Evolutionary conservation across 306 rosid genomes (phyloP), one percentile per base, ranked within the genome.

Genomic region (Cajanus cajan): DNA sequence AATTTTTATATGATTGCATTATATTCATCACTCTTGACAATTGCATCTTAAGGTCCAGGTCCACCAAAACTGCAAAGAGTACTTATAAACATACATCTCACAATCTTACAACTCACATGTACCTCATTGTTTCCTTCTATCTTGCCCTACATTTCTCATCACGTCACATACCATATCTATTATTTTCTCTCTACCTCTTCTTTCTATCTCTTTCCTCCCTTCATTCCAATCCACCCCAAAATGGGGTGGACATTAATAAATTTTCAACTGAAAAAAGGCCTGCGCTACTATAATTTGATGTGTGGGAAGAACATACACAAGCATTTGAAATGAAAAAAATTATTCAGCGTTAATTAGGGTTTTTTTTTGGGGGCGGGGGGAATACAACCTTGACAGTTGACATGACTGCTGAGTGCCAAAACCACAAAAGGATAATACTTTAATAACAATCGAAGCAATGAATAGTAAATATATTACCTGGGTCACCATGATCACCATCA

Each of bases 401-500:
- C 58, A 50, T 47, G 58, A 71, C 63, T 67, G 45, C 44, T 22
- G 72, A 50, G 57, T 43, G 41, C 66, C 68, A 41, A 57, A 76
- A 71, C 76, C 71, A 48, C 72, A 67, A 65, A 55, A 36, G 43
- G 47, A 69, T 24, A 34, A 78, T 28, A 58, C 55, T 50, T 21
- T 16, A 78, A 44, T 40, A 33, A 81, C 41, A 73, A 79, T 28
- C 34, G 12, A 24, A 71, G 63, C 39, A 16, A 21, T 25, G 31
- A 64, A 28, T 1, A 21, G 67, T 47, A 61, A 2, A 37, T 21
- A 48, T 16, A 36, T 80, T 86, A 95, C 98, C 98, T 84, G 93
- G 85, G 77, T 95, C 98, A 81, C 98, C 98, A 77, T 92, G 82
- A 80, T 92, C 98, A 39, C 98, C 98, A 55, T 47, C 28, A 9